A percentile compares a stretch with the other conserved stretches of the same genome.
phyloP scores from a whole-genome alignment of 495 filamentous ascomycete species.

The Tuber indicum region DNA sequence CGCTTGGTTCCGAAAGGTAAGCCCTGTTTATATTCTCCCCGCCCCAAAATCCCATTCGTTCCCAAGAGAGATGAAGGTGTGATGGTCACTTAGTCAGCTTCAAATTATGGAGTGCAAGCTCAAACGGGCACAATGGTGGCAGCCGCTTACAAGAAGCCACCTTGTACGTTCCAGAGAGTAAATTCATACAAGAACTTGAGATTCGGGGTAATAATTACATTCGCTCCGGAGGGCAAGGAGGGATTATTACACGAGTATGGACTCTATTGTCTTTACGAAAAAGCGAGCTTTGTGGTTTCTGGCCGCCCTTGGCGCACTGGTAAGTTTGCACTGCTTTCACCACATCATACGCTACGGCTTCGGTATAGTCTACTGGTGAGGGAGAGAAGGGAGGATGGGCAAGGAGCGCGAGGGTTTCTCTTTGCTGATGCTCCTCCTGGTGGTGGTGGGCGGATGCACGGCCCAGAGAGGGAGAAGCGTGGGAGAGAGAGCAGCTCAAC shows the following conservation, averaged over 20 bases:
- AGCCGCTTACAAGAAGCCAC: not conserved
- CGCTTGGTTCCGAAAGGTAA: not conserved
- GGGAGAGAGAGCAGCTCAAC: conserved; percentile 9
- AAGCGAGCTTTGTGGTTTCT: conserved; percentile 25
- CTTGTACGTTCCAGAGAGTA: not conserved
- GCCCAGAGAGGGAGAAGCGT: not conserved
- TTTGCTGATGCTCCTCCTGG: not conserved
- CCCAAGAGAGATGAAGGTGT: not conserved
- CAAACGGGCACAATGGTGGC: not conserved
- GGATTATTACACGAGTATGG: not conserved
- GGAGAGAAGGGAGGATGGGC: not conserved
- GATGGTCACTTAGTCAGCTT: not conserved
- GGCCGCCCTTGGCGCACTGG: conserved; percentile 24
- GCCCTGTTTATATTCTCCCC: not conserved
- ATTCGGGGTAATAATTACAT: not conserved
- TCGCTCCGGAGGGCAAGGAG: not conserved
- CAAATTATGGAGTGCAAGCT: not conserved
- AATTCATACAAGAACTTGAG: not conserved
- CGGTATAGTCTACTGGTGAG: not conserved
- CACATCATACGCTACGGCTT: conserved; percentile 12
- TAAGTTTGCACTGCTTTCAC: conserved; percentile 11
- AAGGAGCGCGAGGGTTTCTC: conserved; percentile 6
- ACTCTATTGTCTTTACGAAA: conserved; percentile 15
- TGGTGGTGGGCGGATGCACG: not conserved
- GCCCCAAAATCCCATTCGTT: not conserved